Evolutionary conservation across 371 early-diverging fungal species (phyloP).

Genomic region (Synchytrium microbalum): DNA sequence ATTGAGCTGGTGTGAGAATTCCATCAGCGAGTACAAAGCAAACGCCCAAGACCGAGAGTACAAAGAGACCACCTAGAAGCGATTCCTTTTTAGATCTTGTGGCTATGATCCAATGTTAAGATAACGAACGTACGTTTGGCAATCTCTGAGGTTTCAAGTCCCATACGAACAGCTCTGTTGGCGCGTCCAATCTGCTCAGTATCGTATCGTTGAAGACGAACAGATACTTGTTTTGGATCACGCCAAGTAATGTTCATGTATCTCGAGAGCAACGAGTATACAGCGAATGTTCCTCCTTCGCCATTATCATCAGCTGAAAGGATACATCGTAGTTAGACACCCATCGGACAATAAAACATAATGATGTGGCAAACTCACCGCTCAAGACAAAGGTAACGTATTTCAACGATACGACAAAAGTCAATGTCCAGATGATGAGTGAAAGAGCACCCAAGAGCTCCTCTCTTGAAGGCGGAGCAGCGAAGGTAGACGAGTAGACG

Average conservation of each 20-base stretch:
- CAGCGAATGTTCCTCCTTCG: constrained; percentile 1
- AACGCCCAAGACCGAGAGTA: no score
- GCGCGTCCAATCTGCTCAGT: no score
- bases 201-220: no score
- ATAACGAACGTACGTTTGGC: no score
- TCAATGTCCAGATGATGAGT: background rate
- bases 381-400: no score
- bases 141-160: no score
- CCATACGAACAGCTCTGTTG: no score
- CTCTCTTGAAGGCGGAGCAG: background rate
- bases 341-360: background rate
- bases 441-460: background rate
- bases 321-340: background rate
- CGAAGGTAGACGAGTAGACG: background rate
- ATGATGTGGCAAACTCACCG: background rate
- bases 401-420: background rate
- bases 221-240: no score
- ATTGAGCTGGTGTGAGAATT: background rate
- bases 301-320: constrained; percentile 1
- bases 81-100: no score
- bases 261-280: background rate
- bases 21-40: no score
- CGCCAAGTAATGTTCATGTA: background rate
- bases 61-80: no score
- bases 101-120: no score